Evolutionary conservation across 345 rosid genomes (phyloP).

Genomic region (Brassica juncea): DNA sequence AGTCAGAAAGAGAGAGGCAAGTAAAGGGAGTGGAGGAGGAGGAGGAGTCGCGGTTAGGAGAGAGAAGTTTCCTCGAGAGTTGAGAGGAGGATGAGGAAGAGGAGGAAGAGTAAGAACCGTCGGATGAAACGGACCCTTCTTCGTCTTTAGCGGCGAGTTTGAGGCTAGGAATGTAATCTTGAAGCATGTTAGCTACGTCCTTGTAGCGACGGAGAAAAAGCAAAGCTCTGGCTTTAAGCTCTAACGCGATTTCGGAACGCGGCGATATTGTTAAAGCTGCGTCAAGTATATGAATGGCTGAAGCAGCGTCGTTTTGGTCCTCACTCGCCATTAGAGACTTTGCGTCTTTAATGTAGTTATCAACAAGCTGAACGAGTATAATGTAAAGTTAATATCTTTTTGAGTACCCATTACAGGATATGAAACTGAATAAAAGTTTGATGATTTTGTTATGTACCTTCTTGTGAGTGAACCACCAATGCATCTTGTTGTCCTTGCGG

Average conservation of each 20-base stretch:
- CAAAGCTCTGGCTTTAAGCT: constrained; percentile 79
- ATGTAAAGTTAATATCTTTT: background rate
- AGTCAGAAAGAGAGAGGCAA: constrained; percentile 79
- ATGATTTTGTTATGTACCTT: constrained; percentile 50
- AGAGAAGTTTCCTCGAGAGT: constrained; percentile 50
- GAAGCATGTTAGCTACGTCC: constrained; percentile 81
- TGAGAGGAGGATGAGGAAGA: constrained; percentile 23
- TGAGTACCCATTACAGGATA: background rate
- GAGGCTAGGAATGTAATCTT: constrained; percentile 79
- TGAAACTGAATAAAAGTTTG: background rate
- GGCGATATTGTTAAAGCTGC: constrained; percentile 73
- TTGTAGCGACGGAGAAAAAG: constrained; percentile 64
- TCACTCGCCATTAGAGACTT: constrained; percentile 56
- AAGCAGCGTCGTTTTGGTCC: constrained; percentile 55
- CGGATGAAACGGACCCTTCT: constrained; percentile 54
- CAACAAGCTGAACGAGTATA: constrained; percentile 48
- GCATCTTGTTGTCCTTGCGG: constrained; percentile 57
- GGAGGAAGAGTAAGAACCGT: constrained; percentile 35
- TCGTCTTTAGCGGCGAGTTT: constrained; percentile 54
- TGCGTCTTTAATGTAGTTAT: constrained; percentile 70
- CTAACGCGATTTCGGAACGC: constrained; percentile 64
- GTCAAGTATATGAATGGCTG: constrained; percentile 66
- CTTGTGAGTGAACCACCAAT: constrained; percentile 89
- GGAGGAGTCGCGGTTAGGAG: constrained; percentile 38
- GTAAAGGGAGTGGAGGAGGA: constrained; percentile 47